Conservation (phyloP, 2,329 filamentous ascomycete genomes). For the Ophiostoma pallidulum region DNA sequence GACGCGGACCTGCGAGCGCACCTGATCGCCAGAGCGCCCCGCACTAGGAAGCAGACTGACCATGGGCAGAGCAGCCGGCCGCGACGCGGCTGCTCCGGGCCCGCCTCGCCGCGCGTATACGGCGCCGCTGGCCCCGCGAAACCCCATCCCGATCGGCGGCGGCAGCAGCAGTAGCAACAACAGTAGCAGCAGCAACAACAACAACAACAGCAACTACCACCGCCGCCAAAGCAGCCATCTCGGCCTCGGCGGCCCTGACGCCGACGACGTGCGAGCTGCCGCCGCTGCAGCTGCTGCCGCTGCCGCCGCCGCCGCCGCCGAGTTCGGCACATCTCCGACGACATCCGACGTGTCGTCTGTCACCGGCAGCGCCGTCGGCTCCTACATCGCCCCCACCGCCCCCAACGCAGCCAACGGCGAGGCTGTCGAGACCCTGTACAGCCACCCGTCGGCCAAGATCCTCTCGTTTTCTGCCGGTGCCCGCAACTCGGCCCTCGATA, state of each 20-base stretch:
- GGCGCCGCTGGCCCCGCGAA: constrained; percentile 4
- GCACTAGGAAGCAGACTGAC: too few species aligned
- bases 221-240: constrained; percentile 2
- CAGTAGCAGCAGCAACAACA: neutral
- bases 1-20: neutral
- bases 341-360: constrained; percentile 9
- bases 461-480: constrained; percentile 39
- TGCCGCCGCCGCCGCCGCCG: constrained; percentile 11
- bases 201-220: neutral
- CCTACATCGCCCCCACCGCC: neutral
- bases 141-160: constrained; percentile 1
- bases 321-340: constrained; percentile 7
- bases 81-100: constrained; percentile 5
- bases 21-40: too few species aligned
- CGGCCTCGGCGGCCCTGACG: neutral
- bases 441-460: constrained; percentile 63
- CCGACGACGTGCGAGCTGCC: constrained; percentile 4
- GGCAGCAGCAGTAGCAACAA: neutral
- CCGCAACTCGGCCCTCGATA: constrained; percentile 24
- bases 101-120: constrained; percentile 12
- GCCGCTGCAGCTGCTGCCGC: constrained; percentile 11
- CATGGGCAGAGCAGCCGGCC: constrained; percentile 11
- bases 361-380: constrained; percentile 1
- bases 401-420: constrained; percentile 11
- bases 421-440: constrained; percentile 61